These are phyloP conservation scores for Rhizopogon roseolus DNA, from an alignment of 768 basidiomycete genomes.

Conservation along the genomic window DNA sequence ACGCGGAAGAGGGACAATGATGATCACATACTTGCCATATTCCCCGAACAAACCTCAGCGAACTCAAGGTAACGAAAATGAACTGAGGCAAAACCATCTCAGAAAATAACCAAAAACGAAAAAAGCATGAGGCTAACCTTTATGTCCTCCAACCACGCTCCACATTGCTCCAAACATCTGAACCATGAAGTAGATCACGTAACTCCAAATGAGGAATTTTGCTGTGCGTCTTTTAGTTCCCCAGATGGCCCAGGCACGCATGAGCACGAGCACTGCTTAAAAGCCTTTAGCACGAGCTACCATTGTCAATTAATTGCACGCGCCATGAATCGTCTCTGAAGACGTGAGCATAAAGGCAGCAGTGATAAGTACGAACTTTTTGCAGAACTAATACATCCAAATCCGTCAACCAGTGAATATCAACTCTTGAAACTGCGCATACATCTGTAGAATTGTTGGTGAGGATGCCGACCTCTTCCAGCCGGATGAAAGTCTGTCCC, in stretches of 20 bases:
- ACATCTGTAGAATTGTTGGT: slow-evolving; percentile 11
- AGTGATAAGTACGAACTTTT: background rate
- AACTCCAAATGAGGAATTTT: background rate
- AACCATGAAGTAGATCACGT: slow-evolving; percentile 6
- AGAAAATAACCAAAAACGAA: background rate
- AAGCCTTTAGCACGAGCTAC: background rate
- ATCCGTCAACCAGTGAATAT: background rate
- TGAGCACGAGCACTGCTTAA: slow-evolving; percentile 16
- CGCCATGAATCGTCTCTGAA: slow-evolving; percentile 19
- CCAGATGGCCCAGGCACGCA: slow-evolving; percentile 21
- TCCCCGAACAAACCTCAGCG: slow-evolving; percentile 9
- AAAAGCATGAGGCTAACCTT: background rate
- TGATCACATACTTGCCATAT: slow-evolving; percentile 6
- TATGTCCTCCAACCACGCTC: background rate
- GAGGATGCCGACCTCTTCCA: slow-evolving; percentile 19
- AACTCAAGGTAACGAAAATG: slow-evolving; percentile 7
- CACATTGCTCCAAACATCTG: background rate
- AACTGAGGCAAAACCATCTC: background rate
- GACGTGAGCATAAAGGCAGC: slow-evolving; percentile 6
- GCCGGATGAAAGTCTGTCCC: slow-evolving; percentile 14
- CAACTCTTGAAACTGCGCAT: background rate
- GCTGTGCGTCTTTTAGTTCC: slow-evolving; percentile 6
- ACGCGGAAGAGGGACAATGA: background rate
- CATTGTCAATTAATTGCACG: background rate
- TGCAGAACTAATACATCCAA: slow-evolving; percentile 13